phyloP scores from a whole-genome alignment of 495 filamentous ascomycete species.

The Daldinia concentrica region DNA sequence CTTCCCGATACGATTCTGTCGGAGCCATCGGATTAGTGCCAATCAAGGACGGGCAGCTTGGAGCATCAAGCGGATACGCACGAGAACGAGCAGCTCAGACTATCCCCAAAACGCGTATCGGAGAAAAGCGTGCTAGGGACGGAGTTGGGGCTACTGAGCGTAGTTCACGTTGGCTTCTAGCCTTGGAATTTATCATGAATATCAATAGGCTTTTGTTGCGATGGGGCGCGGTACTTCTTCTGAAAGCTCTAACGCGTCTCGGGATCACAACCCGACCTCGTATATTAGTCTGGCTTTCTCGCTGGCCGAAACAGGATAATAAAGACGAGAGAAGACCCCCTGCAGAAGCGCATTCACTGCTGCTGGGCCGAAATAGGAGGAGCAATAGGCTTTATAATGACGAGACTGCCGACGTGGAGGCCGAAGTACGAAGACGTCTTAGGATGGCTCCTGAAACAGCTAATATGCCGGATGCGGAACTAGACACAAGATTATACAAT shows the following conservation, averaged over 20 bases:
- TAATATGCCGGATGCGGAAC: slow-evolving; percentile 63
- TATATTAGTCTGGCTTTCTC: slow-evolving; percentile 66
- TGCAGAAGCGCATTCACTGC: slow-evolving; percentile 17
- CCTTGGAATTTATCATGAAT: slow-evolving; percentile 74
- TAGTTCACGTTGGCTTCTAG: slow-evolving; percentile 75
- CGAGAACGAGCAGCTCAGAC: slow-evolving; percentile 68
- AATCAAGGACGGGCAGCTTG: slow-evolving; percentile 55
- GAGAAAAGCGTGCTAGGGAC: slow-evolving; percentile 59
- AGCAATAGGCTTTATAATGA: slow-evolving; percentile 37
- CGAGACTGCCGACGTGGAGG: slow-evolving; percentile 64
- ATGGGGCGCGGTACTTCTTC: slow-evolving; percentile 63
- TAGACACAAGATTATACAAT: slow-evolving; percentile 76
- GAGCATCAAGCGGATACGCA: slow-evolving; percentile 69
- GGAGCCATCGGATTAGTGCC: slow-evolving; percentile 63
- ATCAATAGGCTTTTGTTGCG: slow-evolving; percentile 73
- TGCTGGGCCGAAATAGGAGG: slow-evolving; percentile 14
- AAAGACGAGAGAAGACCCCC: slow-evolving; percentile 37
- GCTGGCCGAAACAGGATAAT: slow-evolving; percentile 51
- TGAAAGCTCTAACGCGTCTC: slow-evolving; percentile 64
- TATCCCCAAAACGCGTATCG: slow-evolving; percentile 57
- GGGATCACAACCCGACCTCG: slow-evolving; percentile 70
- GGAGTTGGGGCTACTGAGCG: slow-evolving; percentile 82
- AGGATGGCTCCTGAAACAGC: slow-evolving; percentile 38
- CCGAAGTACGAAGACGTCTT: slow-evolving; percentile 70
- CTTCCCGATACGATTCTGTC: slow-evolving; percentile 56